phyloP scores from a whole-genome alignment of 2,329 filamentous ascomycete species.

The Paramyrothecium roridum region DNA sequence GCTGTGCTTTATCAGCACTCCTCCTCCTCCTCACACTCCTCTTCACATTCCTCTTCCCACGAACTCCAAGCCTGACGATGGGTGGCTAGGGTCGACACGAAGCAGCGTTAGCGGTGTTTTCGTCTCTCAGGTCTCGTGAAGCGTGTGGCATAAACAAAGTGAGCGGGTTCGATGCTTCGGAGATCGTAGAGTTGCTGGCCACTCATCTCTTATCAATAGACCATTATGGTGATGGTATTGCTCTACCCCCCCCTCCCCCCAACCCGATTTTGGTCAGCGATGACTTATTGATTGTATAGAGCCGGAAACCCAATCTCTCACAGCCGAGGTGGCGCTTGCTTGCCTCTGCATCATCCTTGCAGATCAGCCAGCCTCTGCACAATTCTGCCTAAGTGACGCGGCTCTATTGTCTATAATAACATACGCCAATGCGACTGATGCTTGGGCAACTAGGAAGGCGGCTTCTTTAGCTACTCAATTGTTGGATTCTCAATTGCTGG shows the following conservation, averaged over 20 bases:
- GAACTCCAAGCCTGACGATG: too few relatives aligned
- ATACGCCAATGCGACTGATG: slow-evolving; percentile 24
- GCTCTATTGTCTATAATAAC: slow-evolving; percentile 27
- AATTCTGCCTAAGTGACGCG: slow-evolving; percentile 7
- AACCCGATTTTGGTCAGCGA: too few relatives aligned
- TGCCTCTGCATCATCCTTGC: slow-evolving; percentile 21
- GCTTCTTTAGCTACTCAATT: slow-evolving; percentile 25
- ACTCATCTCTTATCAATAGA: too few relatives aligned
- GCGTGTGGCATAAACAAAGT: too few relatives aligned
- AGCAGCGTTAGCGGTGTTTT: not conserved
- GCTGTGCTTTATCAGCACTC: too few relatives aligned
- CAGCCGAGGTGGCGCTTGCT: slow-evolving; percentile 21
- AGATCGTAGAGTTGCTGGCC: too few relatives aligned
- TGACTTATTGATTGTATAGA: too few relatives aligned
- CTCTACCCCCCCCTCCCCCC: too few relatives aligned
- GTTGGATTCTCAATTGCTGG: slow-evolving; percentile 22
- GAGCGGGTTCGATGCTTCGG: too few relatives aligned
- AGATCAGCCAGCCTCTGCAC: not conserved
- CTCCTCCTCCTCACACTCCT: too few relatives aligned
- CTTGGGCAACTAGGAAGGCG: slow-evolving; percentile 34
- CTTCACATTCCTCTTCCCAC: too few relatives aligned
- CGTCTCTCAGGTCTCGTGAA: not conserved
- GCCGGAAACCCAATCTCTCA: slow-evolving; percentile 3
- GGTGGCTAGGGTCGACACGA: not conserved
- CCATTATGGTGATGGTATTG: too few relatives aligned